phyloP scores from a whole-genome alignment of 2,329 filamentous ascomycete genomes.

The Fusarium armeniacum region DNA sequence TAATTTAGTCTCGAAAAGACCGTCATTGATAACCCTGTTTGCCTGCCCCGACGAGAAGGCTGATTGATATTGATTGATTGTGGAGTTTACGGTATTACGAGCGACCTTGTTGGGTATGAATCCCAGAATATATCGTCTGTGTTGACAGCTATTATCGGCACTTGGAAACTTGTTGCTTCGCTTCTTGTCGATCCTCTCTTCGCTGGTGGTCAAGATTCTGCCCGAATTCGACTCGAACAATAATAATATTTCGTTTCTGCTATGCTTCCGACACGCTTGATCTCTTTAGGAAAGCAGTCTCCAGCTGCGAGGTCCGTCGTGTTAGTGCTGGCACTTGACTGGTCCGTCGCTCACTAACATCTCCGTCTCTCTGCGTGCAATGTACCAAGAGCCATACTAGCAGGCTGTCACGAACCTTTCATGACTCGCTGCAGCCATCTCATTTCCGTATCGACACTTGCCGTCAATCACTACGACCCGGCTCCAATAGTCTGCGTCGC shows the following conservation, averaged over 20 bases:
- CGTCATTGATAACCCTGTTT: constrained; percentile 9
- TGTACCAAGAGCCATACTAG: constrained; percentile 27
- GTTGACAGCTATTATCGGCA: neutral
- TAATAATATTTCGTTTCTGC: constrained; percentile 1
- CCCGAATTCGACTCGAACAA: constrained; percentile 1
- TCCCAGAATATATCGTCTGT: constrained; percentile 28
- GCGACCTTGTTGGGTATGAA: constrained; percentile 12
- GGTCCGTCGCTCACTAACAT: constrained; percentile 40
- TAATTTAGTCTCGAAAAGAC: constrained; percentile 4
- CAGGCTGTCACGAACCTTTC: constrained; percentile 37
- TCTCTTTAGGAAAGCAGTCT: constrained; percentile 11
- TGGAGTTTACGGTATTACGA: constrained; percentile 34
- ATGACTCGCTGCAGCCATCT: constrained; percentile 44
- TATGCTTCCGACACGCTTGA: constrained; percentile 4
- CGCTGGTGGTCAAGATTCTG: constrained; percentile 2
- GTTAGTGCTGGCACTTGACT: constrained; percentile 35
- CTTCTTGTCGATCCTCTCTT: constrained; percentile 36
- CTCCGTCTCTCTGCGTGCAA: constrained; percentile 31
- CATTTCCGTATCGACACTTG: constrained; percentile 40
- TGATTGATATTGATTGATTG: constrained; percentile 33
- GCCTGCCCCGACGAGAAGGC: constrained; percentile 11
- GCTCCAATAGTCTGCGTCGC: constrained; percentile 35
- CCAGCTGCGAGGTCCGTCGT: constrained; percentile 19
- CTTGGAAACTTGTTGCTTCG: constrained; percentile 18
- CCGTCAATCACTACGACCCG: constrained; percentile 24